Evolutionary conservation across 495 filamentous ascomycete species (phyloP), one percentile per base, ranked within the genome.

Genomic region (Lindgomyces ingoldianus): DNA sequence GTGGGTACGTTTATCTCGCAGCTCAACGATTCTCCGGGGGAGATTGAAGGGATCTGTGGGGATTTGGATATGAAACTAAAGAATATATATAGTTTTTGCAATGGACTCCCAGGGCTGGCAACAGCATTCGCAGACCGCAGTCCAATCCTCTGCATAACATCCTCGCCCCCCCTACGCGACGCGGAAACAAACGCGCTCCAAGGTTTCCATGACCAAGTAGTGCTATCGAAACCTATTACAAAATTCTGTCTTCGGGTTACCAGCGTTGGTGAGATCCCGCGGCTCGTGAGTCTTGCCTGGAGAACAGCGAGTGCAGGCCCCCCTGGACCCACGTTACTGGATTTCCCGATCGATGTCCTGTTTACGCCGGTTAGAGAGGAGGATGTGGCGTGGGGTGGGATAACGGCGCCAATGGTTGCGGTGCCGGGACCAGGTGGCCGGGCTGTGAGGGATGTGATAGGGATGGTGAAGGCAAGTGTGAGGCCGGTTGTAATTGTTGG

Each of bases 71-170:
- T n/a, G 12, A 29, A 14, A 8, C 36, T 51, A 18, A 29, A 51
- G 3, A 25, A 51, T 33, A 33, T 36, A 16, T 33, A 21, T 45
- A 71, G 71, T 4, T 72, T 67, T 55, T 65, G 51, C 33, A 72
- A 72, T 42, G 63, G 57, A 10, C 42, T 72, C 8, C 66, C 71
- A 0, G 68, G 71, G 3, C 51, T 71, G 18, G 66, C 63, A 22
- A 67, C 71, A 14, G 71, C 71, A 12, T 64, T 68, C 53, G 71
- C 71, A 42, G 71, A 73, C 46, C 64, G 71, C 25, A 64, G 57
- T 24, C 65, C 71, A n/a, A 48, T 72, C n/a, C 62, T 72, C 53
- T 56, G 47, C 52, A 49, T 72, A 3, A 72, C 70, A 21, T 58
- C 55, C 0, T 67, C 62, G 14, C 67, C 70, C 10, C 70, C 70